A percentile compares a stretch with the other conserved stretches of the same genome.
These are phyloP conservation scores for Uncinocarpus reesii DNA, from an alignment of 2,329 filamentous ascomycete species.

Conservation along the genomic window DNA sequence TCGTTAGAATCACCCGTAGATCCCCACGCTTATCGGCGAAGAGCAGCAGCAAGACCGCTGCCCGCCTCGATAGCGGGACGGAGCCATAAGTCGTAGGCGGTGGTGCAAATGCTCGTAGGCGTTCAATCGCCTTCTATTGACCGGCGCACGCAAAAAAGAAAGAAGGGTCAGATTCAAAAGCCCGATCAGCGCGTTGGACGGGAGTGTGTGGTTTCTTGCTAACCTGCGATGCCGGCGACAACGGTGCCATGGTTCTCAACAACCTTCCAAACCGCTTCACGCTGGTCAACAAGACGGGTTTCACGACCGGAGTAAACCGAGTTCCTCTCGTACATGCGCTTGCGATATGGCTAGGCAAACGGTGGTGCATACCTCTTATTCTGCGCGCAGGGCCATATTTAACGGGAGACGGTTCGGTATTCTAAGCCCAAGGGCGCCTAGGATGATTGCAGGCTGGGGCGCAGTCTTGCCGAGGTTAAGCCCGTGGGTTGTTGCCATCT, in stretches of 20 bases:
- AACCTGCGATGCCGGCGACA: slow-evolving; percentile 19
- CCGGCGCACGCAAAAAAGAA: background rate
- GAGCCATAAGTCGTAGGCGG: slow-evolving; percentile 48
- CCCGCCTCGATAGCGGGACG: slow-evolving; percentile 55
- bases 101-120: slow-evolving; percentile 47
- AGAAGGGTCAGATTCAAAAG: background rate
- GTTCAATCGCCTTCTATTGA: slow-evolving; percentile 42
- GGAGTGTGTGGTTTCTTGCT: slow-evolving; percentile 3
- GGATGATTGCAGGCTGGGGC: background rate
- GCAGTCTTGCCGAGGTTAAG: slow-evolving; percentile 2
- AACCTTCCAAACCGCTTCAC: slow-evolving; percentile 3
- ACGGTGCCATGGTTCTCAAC: slow-evolving; percentile 18
- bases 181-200: too few relatives aligned
- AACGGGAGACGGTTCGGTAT: background rate
- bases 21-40: slow-evolving; percentile 77
- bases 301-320: slow-evolving; percentile 1
- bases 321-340: background rate
- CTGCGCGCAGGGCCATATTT: background rate
- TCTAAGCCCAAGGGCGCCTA: background rate
- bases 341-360: background rate
- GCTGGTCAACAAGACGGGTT: background rate
- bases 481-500: background rate
- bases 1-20: slow-evolving; percentile 56
- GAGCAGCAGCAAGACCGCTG: slow-evolving; percentile 77
- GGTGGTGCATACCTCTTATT: background rate